Conservation (phyloP, 495 filamentous ascomycete genomes). For the Neurospora sp. region DNA sequence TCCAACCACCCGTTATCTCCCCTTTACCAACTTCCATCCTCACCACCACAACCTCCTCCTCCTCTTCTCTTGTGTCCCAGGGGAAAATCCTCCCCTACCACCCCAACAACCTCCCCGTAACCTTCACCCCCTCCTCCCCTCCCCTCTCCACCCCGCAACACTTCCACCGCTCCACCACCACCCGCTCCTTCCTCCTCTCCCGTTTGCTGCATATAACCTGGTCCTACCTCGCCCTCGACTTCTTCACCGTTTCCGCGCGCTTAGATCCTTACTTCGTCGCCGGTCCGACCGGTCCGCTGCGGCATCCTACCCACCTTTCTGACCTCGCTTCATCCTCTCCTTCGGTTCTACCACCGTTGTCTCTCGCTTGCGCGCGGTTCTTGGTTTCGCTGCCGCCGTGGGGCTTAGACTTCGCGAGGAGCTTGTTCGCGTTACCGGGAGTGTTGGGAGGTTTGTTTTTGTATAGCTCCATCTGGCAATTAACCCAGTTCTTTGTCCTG, state of each 20-base stretch:
- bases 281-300: slow-evolving; percentile 20
- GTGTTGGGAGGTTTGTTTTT: slow-evolving; percentile 10
- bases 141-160: slow-evolving; percentile 11
- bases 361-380: no score
- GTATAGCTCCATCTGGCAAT: slow-evolving; percentile 34
- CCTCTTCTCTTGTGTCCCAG: no score
- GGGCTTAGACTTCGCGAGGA: not conserved
- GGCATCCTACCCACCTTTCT: slow-evolving; percentile 20
- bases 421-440: not conserved
- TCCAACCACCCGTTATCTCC: slow-evolving; percentile 25
- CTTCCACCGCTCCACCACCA: slow-evolving; percentile 28
- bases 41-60: not conserved
- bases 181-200: slow-evolving; percentile 32
- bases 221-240: slow-evolving; percentile 55
- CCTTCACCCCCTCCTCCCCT: no score
- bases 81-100: not conserved
- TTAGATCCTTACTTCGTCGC: slow-evolving; percentile 65
- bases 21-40: not conserved
- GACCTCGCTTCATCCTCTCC: slow-evolving; percentile 25
- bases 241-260: slow-evolving; percentile 54
- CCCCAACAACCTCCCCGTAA: not conserved
- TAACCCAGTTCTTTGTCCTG: slow-evolving; percentile 42
- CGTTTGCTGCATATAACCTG: slow-evolving; percentile 38
- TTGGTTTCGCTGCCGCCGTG: not conserved
- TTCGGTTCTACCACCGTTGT: slow-evolving; percentile 28